Percentiles rank a stretch among this genome's conserved stretches.
Evolutionary conservation across 2,329 filamentous ascomycete genomes (phyloP).

Genomic region (Geosmithia putterillii): DNA sequence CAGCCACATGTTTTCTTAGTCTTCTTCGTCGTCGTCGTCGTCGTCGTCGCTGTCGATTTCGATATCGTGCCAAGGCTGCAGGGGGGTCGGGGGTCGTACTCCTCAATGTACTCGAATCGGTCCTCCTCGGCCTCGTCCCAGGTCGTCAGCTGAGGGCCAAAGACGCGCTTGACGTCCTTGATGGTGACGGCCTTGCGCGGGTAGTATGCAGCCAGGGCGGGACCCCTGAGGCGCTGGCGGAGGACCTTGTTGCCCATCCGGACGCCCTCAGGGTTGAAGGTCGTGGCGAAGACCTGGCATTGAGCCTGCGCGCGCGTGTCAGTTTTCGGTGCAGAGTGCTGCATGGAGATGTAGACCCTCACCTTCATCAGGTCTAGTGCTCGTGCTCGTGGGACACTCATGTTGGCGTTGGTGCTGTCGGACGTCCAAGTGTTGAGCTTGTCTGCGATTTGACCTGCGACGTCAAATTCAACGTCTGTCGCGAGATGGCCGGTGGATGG

Average conservation of each 20-base stretch:
- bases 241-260: constrained; percentile 88
- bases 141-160: constrained; percentile 52
- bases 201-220: constrained; percentile 76
- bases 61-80: too few species aligned
- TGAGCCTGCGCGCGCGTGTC: constrained; percentile 47
- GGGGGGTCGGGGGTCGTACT: constrained; percentile 26
- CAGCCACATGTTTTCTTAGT: constrained; percentile 13
- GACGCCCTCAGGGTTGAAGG: constrained; percentile 73
- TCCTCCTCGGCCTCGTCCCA: constrained; percentile 70
- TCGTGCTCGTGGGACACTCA: constrained; percentile 50
- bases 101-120: constrained; percentile 61
- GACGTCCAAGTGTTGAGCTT: constrained; percentile 3
- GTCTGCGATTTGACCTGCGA: constrained; percentile 11
- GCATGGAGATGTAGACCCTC: too few species aligned
- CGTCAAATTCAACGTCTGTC: constrained; percentile 11
- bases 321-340: constrained; percentile 7
- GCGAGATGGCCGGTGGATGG: constrained; percentile 2
- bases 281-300: constrained; percentile 85
- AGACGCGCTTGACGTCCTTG: constrained; percentile 59
- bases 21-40: too few species aligned
- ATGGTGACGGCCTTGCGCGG: constrained; percentile 62
- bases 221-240: constrained; percentile 77
- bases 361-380: constrained; percentile 72
- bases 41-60: background rate
- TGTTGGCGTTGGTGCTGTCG: constrained; percentile 26